Conservation (phyloP, 2,329 filamentous ascomycete genomes). For the Cordyceps cateniannulata region DNA sequence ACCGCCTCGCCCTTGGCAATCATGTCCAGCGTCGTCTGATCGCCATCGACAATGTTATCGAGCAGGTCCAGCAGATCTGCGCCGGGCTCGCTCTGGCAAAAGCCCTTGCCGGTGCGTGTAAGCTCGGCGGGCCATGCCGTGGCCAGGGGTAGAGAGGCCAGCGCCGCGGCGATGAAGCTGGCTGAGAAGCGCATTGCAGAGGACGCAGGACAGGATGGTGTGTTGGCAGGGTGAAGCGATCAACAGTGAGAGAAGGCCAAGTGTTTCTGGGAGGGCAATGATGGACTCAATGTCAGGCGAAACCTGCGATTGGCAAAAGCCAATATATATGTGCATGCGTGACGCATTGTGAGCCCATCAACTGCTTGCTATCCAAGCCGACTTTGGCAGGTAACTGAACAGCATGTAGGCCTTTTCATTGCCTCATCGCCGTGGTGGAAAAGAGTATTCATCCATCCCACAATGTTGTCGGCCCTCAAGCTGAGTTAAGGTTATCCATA, state of each 20-base stretch:
- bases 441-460: background rate
- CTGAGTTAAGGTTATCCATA: background rate
- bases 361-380: too few species aligned
- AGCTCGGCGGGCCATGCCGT: background rate
- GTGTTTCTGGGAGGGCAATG: too few species aligned
- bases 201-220: background rate
- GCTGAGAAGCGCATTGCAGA: background rate
- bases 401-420: too few species aligned
- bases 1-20: conserved; percentile 3
- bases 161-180: background rate
- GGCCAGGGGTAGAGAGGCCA: conserved; percentile 3
- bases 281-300: too few species aligned
- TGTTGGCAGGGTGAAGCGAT: background rate
- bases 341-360: too few species aligned
- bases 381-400: too few species aligned
- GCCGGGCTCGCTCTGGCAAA: background rate
- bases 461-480: background rate
- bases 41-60: conserved; percentile 1
- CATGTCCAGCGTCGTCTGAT: conserved; percentile 1
- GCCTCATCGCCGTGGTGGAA: too few species aligned
- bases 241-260: background rate
- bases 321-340: too few species aligned
- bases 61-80: background rate
- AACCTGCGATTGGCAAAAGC: too few species aligned
- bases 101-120: background rate